Evolutionary conservation across 148 eudicot species (phyloP).

Genomic region (Gaultheria prostrata): DNA sequence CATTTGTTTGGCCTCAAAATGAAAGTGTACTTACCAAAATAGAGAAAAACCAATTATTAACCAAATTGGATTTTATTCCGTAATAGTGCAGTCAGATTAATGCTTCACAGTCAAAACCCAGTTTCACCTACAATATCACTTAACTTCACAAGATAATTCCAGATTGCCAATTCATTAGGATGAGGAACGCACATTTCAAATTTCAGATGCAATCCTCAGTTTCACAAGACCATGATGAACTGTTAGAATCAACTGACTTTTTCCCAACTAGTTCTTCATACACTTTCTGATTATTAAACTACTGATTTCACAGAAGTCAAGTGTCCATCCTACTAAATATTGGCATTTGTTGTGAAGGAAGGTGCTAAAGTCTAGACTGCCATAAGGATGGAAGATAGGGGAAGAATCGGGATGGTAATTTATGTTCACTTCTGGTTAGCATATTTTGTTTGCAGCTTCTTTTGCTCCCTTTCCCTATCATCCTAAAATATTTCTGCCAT

Average conservation of each 20-base stretch:
- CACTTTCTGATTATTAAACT: not conserved
- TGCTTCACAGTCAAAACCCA: not conserved
- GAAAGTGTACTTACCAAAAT: not conserved
- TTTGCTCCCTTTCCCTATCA: not conserved
- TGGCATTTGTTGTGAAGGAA: not conserved
- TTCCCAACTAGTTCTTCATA: not conserved
- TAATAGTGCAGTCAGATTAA: not conserved
- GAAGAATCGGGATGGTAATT: not conserved
- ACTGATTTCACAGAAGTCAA: not conserved
- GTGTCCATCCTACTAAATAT: not conserved
- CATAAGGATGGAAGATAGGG: no score
- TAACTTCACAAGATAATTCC: not conserved
- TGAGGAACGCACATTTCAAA: not conserved
- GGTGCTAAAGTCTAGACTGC: slow-evolving; percentile 1
- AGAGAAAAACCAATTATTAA: not conserved
- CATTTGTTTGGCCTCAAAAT: slow-evolving; percentile 10
- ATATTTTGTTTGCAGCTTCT: not conserved
- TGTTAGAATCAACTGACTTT: not conserved
- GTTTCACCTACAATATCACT: not conserved
- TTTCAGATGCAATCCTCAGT: not conserved
- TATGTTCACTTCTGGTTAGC: not conserved
- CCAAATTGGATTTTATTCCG: not conserved
- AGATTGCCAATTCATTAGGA: not conserved
- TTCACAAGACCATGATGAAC: not conserved
- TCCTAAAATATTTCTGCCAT: not conserved